Evolutionary conservation across 352 stramenopile genomes (phyloP).

Genomic region (Phytophthora tubulina): DNA sequence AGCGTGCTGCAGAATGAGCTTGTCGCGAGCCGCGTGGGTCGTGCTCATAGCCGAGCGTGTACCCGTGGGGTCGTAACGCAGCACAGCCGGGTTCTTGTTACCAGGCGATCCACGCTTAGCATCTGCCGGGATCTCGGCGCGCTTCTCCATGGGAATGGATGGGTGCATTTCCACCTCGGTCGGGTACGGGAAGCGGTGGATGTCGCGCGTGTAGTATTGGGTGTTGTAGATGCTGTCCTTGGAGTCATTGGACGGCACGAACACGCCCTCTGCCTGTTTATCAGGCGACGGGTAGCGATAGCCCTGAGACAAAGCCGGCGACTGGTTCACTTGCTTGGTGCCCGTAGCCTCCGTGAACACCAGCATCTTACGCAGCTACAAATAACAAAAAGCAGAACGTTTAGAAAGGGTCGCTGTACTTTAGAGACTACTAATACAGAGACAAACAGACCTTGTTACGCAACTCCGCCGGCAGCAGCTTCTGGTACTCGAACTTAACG

Average conservation of each 20-base stretch:
- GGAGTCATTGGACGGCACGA: slow-evolving; percentile 74
- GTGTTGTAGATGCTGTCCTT: slow-evolving; percentile 90
- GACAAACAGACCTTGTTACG: slow-evolving; percentile 63
- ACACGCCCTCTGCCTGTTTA: slow-evolving; percentile 69
- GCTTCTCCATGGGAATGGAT: slow-evolving; percentile 66
- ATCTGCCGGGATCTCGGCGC: slow-evolving; percentile 71
- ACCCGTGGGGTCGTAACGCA: slow-evolving; percentile 85
- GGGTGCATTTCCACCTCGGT: slow-evolving; percentile 80
- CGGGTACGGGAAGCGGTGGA: slow-evolving; percentile 73
- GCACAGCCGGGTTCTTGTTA: slow-evolving; percentile 90
- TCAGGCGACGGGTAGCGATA: slow-evolving; percentile 85
- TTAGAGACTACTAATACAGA: no score
- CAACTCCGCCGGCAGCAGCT: slow-evolving; percentile 70
- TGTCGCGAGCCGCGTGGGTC: slow-evolving; percentile 78
- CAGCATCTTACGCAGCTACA: slow-evolving; percentile 82
- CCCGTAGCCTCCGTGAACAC: slow-evolving; percentile 86
- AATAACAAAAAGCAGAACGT: neutral
- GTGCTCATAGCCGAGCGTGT: slow-evolving; percentile 90
- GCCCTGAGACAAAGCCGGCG: slow-evolving; percentile 62
- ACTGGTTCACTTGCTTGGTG: slow-evolving; percentile 78
- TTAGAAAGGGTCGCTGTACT: neutral
- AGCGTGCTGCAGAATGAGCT: slow-evolving; percentile 73
- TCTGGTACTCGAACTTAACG: slow-evolving; percentile 83
- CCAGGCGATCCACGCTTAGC: slow-evolving; percentile 75
- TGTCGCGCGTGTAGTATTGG: slow-evolving; percentile 92